Evolutionary conservation across 2,329 filamentous ascomycete genomes (phyloP).

Genomic region (Pyrenophora graminea): DNA sequence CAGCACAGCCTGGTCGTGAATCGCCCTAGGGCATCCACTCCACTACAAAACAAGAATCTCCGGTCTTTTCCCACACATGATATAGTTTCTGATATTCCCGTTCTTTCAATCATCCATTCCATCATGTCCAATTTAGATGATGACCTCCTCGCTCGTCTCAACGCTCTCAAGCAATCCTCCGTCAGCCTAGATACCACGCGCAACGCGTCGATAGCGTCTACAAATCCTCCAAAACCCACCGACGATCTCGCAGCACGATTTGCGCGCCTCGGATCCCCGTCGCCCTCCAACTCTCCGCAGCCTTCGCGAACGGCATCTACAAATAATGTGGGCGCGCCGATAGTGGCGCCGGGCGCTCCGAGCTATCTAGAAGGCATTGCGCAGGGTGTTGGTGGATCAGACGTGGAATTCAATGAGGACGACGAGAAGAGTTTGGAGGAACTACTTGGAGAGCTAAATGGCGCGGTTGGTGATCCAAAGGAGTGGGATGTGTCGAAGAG

Average conservation of each 20-base stretch:
- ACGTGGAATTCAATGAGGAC: slow-evolving; percentile 40
- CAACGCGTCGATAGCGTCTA: slow-evolving; percentile 21
- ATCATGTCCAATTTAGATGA: slow-evolving; percentile 39
- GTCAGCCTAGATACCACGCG: slow-evolving; percentile 42
- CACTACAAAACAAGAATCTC: neutral
- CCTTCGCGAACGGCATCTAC: slow-evolving; percentile 28
- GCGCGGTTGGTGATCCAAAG: slow-evolving; percentile 33
- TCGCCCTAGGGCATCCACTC: neutral
- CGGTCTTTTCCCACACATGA: neutral
- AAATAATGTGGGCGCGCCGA: slow-evolving; percentile 23
- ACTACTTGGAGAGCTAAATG: slow-evolving; percentile 49
- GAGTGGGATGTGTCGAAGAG: slow-evolving; percentile 48
- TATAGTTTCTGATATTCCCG: neutral
- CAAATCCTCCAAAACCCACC: slow-evolving; percentile 19
- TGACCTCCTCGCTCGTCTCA: slow-evolving; percentile 54
- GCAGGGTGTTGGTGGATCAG: slow-evolving; percentile 32
- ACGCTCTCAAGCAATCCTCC: slow-evolving; percentile 53
- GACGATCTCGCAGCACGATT: slow-evolving; percentile 47
- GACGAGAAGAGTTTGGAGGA: slow-evolving; percentile 55
- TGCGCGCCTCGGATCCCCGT: slow-evolving; percentile 39
- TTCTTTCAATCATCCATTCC: too few species aligned
- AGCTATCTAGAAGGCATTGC: slow-evolving; percentile 41
- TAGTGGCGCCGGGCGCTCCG: slow-evolving; percentile 39
- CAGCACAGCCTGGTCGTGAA: slow-evolving; percentile 5
- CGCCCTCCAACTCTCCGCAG: slow-evolving; percentile 34